These are phyloP conservation scores for Pyronema domesticum DNA, from an alignment of 495 filamentous ascomycete species.

Conservation along the genomic window DNA sequence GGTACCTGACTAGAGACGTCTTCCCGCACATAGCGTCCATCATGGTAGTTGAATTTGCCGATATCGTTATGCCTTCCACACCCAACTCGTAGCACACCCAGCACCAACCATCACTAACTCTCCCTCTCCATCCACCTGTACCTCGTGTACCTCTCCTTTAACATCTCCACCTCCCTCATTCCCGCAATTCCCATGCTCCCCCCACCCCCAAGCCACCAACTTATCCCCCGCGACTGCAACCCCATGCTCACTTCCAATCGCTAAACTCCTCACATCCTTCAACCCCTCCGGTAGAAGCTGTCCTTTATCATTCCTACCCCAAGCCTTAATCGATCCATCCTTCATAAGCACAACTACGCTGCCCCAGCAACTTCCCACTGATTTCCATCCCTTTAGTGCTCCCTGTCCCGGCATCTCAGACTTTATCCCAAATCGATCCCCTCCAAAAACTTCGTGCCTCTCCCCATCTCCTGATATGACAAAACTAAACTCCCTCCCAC, in stretches of 20 bases:
- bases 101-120: constrained; percentile 45
- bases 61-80: constrained; percentile 27
- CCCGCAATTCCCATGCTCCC: constrained; percentile 94
- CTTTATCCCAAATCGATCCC: constrained; percentile 30
- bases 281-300: constrained; percentile 50
- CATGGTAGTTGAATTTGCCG: too few species aligned
- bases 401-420: constrained; percentile 32
- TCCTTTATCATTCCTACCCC: constrained; percentile 69
- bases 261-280: constrained; percentile 37
- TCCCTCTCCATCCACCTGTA: constrained; percentile 8
- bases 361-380: constrained; percentile 51
- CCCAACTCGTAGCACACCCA: constrained; percentile 80
- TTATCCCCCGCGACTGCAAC: constrained; percentile 31
- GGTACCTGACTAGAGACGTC: too few species aligned
- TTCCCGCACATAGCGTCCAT: too few species aligned
- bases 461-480: constrained; percentile 37
- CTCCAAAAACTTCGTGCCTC: constrained; percentile 46
- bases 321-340: constrained; percentile 39
- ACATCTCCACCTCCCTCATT: constrained; percentile 38
- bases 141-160: constrained; percentile 28
- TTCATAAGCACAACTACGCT: constrained; percentile 49
- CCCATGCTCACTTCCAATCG: constrained; percentile 75
- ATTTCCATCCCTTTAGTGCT: constrained; percentile 33
- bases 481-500: constrained; percentile 69
- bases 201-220: constrained; percentile 79